Evolutionary conservation across 495 filamentous ascomycete species (phyloP).

Genomic region (Halenospora varia): DNA sequence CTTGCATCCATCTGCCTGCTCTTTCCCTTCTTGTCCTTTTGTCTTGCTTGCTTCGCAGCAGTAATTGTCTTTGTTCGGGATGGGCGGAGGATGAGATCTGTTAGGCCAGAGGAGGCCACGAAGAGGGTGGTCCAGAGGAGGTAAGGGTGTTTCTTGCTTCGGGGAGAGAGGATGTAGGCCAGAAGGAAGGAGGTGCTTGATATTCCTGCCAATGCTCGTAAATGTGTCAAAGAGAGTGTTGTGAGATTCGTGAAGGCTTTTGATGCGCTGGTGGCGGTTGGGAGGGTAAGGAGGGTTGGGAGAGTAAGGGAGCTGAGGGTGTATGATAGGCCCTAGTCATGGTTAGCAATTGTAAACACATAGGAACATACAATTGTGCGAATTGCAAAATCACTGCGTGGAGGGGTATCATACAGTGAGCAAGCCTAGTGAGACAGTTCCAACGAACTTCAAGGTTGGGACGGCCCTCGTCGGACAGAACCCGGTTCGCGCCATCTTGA

Average conservation of each 20-base stretch:
- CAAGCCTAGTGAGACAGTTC: conserved; percentile 80
- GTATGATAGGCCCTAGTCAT: conserved; percentile 75
- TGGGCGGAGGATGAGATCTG: conserved; percentile 45
- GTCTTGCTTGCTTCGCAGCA: conserved; percentile 24
- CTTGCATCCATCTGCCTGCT: conserved; percentile 46
- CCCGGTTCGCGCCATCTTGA: conserved; percentile 63
- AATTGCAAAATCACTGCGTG: conserved; percentile 13
- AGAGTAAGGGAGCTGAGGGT: conserved; percentile 68
- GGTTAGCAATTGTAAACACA: neutral
- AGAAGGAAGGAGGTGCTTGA: conserved; percentile 61
- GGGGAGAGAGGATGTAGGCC: conserved; percentile 69
- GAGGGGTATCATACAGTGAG: conserved; percentile 53
- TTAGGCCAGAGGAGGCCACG: conserved; percentile 48
- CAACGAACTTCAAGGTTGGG: conserved; percentile 81
- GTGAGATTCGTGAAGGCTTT: conserved; percentile 61
- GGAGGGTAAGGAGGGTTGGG: conserved; percentile 72
- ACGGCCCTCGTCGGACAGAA: conserved; percentile 61
- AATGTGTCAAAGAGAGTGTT: conserved; percentile 51
- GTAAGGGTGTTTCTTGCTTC: conserved; percentile 72
- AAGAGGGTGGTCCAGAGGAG: conserved; percentile 73
- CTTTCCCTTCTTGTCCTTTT: conserved; percentile 24
- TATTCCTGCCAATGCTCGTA: conserved; percentile 56
- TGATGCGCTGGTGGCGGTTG: conserved; percentile 62
- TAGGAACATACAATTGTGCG: conserved; percentile 16
- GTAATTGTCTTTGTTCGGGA: conserved; percentile 29